Evolutionary conservation across 805 yeast genomes (phyloP), one percentile per base, ranked within the genome.

Genomic region (Pichia cephalocereana): DNA sequence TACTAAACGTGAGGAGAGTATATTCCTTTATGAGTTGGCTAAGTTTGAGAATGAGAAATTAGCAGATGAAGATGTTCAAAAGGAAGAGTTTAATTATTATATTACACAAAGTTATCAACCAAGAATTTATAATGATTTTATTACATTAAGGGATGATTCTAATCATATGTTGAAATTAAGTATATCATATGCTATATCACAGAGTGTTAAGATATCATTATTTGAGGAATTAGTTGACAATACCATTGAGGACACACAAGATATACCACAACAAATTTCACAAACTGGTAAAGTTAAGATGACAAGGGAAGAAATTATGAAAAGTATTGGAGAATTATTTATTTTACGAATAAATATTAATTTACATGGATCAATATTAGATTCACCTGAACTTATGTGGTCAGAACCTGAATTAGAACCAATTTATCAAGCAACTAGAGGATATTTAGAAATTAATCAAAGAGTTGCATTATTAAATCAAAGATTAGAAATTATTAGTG

Each of bases 311-410:
- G 96, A 90, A 57, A 93, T 93, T 48, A 93, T 93, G 98, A 93
- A 89, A 68, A 83, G 93, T 50, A 93, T 93, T 49, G 99, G 99
- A 12, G 98, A 93, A 66, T 74, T 93, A 52, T 93, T 93, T 65
- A 93, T 93, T 51, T 69, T 93, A 54, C 66, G 95, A 52, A 86
- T 86, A 42, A 86, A 86, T 62, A 86, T 86, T 52, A 86, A 86
- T 58, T 68, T 86, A 47, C 93, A 86, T 68, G 93, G 93, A 0
- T 83, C 91, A 0, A 95, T 93, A 28, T 71, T 93, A 52, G 99
- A 93, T 64, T 86, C 96, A 2, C 99, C 99, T 1, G 99, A 93
- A 65, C 77, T 93, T 50, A 89, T 93, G 96, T 93, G 99, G 99
- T 81, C 97, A 0, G 98, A 93, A 64, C 99, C 99, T 2, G 96